Evolutionary conservation across 805 yeast species (phyloP), one percentile per base, ranked within the genome.

Genomic region (Teunomyces panamensis): DNA sequence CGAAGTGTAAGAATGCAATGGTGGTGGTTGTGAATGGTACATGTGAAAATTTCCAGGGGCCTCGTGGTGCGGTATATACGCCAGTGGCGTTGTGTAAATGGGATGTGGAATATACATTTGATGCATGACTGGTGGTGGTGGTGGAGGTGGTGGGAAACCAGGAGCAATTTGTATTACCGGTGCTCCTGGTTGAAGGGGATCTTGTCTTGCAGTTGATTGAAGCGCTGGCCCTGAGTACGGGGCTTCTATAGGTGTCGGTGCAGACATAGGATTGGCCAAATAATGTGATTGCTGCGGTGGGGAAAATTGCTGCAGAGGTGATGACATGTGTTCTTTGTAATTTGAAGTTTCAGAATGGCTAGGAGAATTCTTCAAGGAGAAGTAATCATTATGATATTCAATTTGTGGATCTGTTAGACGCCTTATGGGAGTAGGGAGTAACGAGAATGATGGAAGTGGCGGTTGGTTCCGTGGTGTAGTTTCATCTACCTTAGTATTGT

Each of bases 321-420:
- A 29, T 27, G 45, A 43, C 37, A 49, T 30, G 9, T 44, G 42
- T 29, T 43, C 54, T 30, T 49, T 49, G 45, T 44, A 44, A 30
- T 35, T 44, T 5, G 46, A 13, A 24, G 43, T 11, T 29, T 48
- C 46, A 11, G 37, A 30, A 16, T 37, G 49, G 9, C 24, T 44
- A 43, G 29, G 34, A 42, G 42, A 44, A 44, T 48, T 43, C 9
- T 37, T 27, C 13, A 34, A 33, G 29, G 45, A 35, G 20, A 28
- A 27, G 28, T 45, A 34, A 43, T 30, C 30, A n/a, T 33, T 37
- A 13, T 17, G 26, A 24, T 48, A 44, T 14, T 14, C 43, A 17
- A 50, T 50, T 30, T 52, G 37, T 6, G 56, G 55, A 3, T 53
- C 58, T 5, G 56, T 55, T 9, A 53, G 43, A 26, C 56, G 43